Evolutionary conservation across 805 yeast genomes (phyloP).

Genomic region (Pichia paraexigua): DNA sequence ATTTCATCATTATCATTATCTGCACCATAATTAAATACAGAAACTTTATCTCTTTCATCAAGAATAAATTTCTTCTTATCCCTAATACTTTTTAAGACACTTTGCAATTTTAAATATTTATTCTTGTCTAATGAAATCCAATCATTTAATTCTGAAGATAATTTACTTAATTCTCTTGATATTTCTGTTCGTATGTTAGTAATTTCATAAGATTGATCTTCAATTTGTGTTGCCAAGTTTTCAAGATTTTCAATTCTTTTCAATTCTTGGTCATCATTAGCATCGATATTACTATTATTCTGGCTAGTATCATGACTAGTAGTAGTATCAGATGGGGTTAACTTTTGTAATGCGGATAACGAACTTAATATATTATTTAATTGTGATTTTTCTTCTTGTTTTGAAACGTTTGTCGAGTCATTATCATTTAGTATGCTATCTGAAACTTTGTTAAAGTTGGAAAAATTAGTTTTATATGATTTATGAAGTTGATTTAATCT

Average conservation of each 20-base stretch:
- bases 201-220: slow-evolving; percentile 12
- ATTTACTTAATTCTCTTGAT: slow-evolving; percentile 19
- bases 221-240: slow-evolving; percentile 18
- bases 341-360: slow-evolving; percentile 2
- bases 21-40: slow-evolving; percentile 2
- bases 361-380: slow-evolving; percentile 3
- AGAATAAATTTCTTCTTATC: background rate
- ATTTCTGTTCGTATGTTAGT: slow-evolving; percentile 18
- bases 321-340: background rate
- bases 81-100: background rate
- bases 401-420: background rate
- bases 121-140: slow-evolving; percentile 20
- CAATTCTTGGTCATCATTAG: background rate
- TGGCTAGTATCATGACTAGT: background rate
- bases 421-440: background rate
- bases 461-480: slow-evolving; percentile 19
- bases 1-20: slow-evolving; percentile 13
- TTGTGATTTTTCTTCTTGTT: background rate
- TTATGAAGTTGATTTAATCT: slow-evolving; percentile 1
- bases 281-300: background rate
- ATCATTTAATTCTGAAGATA: slow-evolving; percentile 25
- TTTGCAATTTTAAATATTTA: slow-evolving; percentile 3
- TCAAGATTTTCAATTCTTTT: background rate
- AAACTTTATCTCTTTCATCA: slow-evolving; percentile 4
- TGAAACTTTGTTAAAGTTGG: slow-evolving; percentile 13